Base-by-base conservation (phyloP, 2,329 filamentous ascomycete species). In the Phyllosticta citriasiana region DNA sequence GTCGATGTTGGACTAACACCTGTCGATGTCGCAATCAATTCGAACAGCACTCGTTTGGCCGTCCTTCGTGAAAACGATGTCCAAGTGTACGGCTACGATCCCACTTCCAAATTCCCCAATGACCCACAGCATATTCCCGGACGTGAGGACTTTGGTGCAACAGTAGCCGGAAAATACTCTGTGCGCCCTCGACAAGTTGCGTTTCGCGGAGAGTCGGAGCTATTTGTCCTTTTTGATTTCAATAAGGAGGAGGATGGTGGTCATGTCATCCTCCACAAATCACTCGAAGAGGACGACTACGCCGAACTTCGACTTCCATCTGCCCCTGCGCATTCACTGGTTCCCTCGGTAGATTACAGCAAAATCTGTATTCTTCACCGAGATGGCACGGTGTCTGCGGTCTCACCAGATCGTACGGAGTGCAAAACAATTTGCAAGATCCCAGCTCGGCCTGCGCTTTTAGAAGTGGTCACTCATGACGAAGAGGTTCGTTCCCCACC, bases 21-120 rank as follows among this genome's bases (percentile, higher is more conserved):
- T 2, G 76, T 89, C 19, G 91, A 97, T 74, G 84, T 94, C 57
- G 84, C 87, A 0, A 85, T 97, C 66, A 88, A 73, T 3, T 65
- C 65, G 24, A 68, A 69, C 6, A 68, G 67, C 25, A 69, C 65
- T 19, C 65, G 65, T 7, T 80, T 97, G 69, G 90, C 86, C 3
- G 82, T 95, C 8, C 77, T 97, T 22, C 88, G 91, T 66, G 79
- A 82, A 27, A 70, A 76, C 16, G 84, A 83, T 1, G 76, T 96
- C 25, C 82, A 87, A 30, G 64, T 95, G 0, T 95, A 88, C 68
- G 74, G 83, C 12, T 90, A 90, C 80, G 82, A 86, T 27, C 77
- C 85, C 57, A 81, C 82, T 60, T 79, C 79, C n/a, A 80, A 81
- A 19, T 81, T 75, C 8, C 63, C 72, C 16, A 79, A 54, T 76